These are phyloP conservation scores for Trametes polyzona DNA, from an alignment of 1,284 basidiomycete species.

Conservation along the genomic window DNA sequence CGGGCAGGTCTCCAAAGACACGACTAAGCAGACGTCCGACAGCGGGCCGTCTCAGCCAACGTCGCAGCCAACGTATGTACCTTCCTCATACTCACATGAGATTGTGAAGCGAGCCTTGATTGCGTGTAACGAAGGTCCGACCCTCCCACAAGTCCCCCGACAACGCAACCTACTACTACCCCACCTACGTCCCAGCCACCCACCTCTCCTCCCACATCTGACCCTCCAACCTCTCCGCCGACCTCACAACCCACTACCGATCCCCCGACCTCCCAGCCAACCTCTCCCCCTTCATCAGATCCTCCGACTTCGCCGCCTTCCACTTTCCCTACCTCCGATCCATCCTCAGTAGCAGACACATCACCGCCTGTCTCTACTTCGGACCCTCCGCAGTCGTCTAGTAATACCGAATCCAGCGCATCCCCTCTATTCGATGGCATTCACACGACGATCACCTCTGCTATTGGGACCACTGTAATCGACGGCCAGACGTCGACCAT, in stretches of 20 bases:
- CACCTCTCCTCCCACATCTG: neutral
- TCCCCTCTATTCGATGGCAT: neutral
- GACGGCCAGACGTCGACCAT: constrained; percentile 21
- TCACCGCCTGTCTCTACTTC: constrained; percentile 20
- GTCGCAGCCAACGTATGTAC: constrained; percentile 4
- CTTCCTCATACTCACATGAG: neutral
- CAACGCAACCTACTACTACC: constrained; percentile 7
- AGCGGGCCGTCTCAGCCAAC: neutral
- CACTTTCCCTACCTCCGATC: constrained; percentile 16
- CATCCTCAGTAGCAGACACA: constrained; percentile 9
- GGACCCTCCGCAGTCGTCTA: constrained; percentile 8
- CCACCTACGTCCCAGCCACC: constrained; percentile 1
- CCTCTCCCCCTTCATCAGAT: constrained; percentile 17
- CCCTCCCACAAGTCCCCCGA: constrained; percentile 10
- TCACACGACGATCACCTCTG: constrained; percentile 18
- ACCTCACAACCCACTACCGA: neutral
- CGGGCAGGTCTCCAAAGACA: neutral
- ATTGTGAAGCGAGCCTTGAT: neutral
- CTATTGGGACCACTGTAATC: constrained; percentile 22
- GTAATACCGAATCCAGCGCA: constrained; percentile 9
- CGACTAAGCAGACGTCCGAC: neutral
- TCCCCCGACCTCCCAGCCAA: constrained; percentile 2
- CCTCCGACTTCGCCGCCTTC: constrained; percentile 2
- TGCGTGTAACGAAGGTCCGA: neutral
- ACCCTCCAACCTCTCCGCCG: constrained; percentile 12